Evolutionary conservation across 129 eudicot genomes (phyloP), one percentile per base, ranked within the genome.

Genomic region (Logfia minima): DNA sequence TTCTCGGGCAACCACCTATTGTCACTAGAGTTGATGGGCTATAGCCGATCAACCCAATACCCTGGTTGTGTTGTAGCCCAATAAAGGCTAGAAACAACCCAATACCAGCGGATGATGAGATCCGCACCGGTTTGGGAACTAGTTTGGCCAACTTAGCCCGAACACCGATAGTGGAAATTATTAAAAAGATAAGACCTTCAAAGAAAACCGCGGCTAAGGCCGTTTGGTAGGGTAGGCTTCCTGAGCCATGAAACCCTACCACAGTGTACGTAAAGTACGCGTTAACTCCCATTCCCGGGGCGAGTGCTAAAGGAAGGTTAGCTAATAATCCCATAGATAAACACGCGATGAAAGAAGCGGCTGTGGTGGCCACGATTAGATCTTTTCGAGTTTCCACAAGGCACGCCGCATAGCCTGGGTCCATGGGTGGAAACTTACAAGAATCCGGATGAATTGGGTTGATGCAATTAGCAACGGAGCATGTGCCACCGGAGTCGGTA

Each of bases 21-120:
- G 97, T 88, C 2, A 91, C 84, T 1, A 91, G 60, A 0, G 97
- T 91, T 32, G 97, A 86, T 6, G 92, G 70, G 71, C 97, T 91
- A 70, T 85, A 92, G 4, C 88, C 90, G 1, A 92, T 62, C 22
- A 92, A 77, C 6, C 97, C 97, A 13, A 92, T 78, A 7, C 97
- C 97, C 41, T 92, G 92, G 60, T 85, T 85, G 81, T 80, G 81
- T 45, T 92, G 97, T 10, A 92, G 60, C 14, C 97, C 97, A 1
- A 92, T 89, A 53, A 92, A 92, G 4, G 97, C 95, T 2, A 92
- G 35, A 66, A 92, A 92, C 11, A 92, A 79, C 14, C 97, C 97
- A 31, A 92, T 92, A 2, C 97, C 97, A 0, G 92, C 97, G 1
- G 90, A 83, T 28, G 97, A 79, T 56, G 62, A 56, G 32, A 61